Conservation (phyloP, 345 rosid genomes). For the Arabis hirsuta region DNA sequence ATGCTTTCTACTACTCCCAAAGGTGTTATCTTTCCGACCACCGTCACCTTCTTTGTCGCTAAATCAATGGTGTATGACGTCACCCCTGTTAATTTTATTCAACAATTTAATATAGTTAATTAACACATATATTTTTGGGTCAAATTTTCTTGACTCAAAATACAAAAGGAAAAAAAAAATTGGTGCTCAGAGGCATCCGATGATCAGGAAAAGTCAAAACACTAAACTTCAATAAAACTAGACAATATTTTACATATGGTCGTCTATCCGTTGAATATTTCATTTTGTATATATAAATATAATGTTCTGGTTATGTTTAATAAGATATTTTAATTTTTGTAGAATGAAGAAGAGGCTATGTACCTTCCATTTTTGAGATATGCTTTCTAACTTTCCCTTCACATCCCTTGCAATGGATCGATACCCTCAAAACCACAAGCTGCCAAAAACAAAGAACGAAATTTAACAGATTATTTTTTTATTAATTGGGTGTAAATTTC, state of each 20-base stretch:
- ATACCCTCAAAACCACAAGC: slow-evolving; percentile 90
- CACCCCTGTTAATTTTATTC: slow-evolving; percentile 57
- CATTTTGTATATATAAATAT: neutral
- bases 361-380: slow-evolving; percentile 93
- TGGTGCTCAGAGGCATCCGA: slow-evolving; percentile 30
- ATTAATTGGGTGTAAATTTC: neutral
- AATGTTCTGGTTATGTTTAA: slow-evolving; percentile 19
- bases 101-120: slow-evolving; percentile 2
- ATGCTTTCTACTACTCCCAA: slow-evolving; percentile 70
- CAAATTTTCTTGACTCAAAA: neutral
- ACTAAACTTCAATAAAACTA: slow-evolving; percentile 29
- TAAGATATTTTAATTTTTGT: neutral
- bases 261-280: slow-evolving; percentile 22
- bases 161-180: slow-evolving; percentile 6
- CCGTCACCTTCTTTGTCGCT: slow-evolving; percentile 83
- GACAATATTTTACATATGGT: neutral
- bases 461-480: neutral
- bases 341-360: slow-evolving; percentile 23
- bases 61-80: slow-evolving; percentile 81
- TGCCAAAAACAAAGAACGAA: slow-evolving; percentile 24
- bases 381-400: slow-evolving; percentile 94
- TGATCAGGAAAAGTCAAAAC: slow-evolving; percentile 34
- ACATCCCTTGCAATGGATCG: slow-evolving; percentile 96
- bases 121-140: neutral
- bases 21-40: slow-evolving; percentile 84